phyloP scores from a whole-genome alignment of 805 yeast species.

The Candida yuanshanica region DNA sequence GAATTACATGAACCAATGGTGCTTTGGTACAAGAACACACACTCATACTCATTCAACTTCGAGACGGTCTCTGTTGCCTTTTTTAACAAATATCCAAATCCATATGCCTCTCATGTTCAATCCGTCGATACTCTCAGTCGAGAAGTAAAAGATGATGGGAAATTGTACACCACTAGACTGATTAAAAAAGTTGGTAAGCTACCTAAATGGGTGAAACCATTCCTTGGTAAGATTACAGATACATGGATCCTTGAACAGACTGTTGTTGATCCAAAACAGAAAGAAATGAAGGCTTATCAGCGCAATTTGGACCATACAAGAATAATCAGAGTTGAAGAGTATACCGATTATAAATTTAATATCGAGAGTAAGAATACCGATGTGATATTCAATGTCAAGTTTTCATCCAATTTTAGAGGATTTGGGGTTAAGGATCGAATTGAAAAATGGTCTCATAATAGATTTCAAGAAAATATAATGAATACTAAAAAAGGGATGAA shows the following conservation, averaged over 20 bases:
- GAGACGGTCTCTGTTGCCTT: slow-evolving; percentile 71
- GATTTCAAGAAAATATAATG: slow-evolving; percentile 60
- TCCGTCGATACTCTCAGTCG: slow-evolving; percentile 73
- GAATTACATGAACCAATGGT: slow-evolving; percentile 44
- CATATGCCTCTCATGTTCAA: slow-evolving; percentile 78
- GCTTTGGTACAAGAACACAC: slow-evolving; percentile 49
- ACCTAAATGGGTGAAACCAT: slow-evolving; percentile 73
- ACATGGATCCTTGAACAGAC: slow-evolving; percentile 81
- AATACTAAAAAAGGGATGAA: slow-evolving; percentile 69
- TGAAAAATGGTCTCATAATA: slow-evolving; percentile 74
- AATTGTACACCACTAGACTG: slow-evolving; percentile 65
- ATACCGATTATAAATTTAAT: slow-evolving; percentile 45
- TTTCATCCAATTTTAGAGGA: slow-evolving; percentile 61
- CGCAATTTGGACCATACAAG: slow-evolving; percentile 80
- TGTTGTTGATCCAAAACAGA: slow-evolving; percentile 55
- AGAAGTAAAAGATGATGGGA: slow-evolving; percentile 53
- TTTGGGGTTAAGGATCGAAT: slow-evolving; percentile 64
- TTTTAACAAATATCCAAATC: slow-evolving; percentile 67
- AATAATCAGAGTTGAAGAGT: slow-evolving; percentile 76
- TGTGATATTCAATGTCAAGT: slow-evolving; percentile 58
- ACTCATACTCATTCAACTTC: slow-evolving; percentile 59
- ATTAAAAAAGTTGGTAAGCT: slow-evolving; percentile 75
- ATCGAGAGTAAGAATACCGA: slow-evolving; percentile 30
- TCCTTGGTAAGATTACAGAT: slow-evolving; percentile 62
- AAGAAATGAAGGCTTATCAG: slow-evolving; percentile 61